Percentiles rank a stretch among this genome's conserved stretches.
Evolutionary conservation across 2,329 filamentous ascomycete genomes (phyloP).

Genomic region (Byssothecium circinans): DNA sequence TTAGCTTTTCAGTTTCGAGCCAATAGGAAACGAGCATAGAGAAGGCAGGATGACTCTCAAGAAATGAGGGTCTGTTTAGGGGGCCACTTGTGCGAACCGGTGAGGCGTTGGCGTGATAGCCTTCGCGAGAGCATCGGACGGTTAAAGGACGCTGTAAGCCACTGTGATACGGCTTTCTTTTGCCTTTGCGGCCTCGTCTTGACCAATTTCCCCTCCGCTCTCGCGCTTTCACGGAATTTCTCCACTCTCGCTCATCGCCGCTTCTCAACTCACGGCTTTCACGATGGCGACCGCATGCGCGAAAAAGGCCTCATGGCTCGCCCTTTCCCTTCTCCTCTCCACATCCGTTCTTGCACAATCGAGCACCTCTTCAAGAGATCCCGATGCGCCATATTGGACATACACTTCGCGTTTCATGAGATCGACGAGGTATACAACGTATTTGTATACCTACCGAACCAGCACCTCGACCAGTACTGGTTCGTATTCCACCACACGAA

Average conservation of each 20-base stretch:
- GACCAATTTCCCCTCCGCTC: neutral
- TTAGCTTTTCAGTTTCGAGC: neutral
- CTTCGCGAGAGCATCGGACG: neutral
- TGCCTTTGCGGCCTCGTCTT: neutral
- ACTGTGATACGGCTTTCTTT: neutral
- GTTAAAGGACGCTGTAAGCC: neutral
- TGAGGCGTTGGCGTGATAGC: neutral
- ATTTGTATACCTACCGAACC: slow-evolving; percentile 18
- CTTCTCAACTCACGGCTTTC: slow-evolving; percentile 1
- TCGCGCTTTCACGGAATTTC: neutral
- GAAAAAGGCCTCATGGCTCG: slow-evolving; percentile 13
- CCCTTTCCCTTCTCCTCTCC: slow-evolving; percentile 14
- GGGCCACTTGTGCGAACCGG: no score
- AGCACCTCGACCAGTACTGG: neutral
- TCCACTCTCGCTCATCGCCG: slow-evolving; percentile 2
- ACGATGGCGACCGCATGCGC: slow-evolving; percentile 21
- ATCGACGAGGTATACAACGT: slow-evolving; percentile 8
- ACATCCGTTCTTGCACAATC: slow-evolving; percentile 16
- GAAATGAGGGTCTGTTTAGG: neutral
- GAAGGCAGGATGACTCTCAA: neutral
- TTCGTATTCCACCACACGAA: slow-evolving; percentile 9
- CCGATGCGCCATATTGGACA: slow-evolving; percentile 24
- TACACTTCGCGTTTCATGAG: slow-evolving; percentile 24
- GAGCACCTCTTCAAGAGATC: neutral
- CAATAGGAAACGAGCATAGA: slow-evolving; percentile 1